Percentiles rank a stretch among this genome's conserved stretches.
These are phyloP conservation scores for Fusarium anguioides DNA, from an alignment of 2,329 filamentous ascomycete species.

Conservation along the genomic window DNA sequence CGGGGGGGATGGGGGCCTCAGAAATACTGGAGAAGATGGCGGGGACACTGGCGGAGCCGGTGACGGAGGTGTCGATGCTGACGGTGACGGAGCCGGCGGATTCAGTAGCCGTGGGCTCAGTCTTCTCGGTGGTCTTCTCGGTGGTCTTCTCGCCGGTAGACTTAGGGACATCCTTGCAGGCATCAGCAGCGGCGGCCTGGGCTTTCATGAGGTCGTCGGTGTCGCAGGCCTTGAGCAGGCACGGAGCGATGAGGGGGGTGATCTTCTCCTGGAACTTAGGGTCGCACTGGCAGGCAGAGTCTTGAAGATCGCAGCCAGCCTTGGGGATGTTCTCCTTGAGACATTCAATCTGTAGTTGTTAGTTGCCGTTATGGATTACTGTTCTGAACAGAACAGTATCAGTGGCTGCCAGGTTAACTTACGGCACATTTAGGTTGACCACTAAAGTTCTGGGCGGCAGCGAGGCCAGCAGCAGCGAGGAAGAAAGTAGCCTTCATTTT, in stretches of 20 bases:
- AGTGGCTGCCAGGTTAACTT: constrained; percentile 45
- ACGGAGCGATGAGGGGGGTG: constrained; percentile 45
- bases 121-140: too few species aligned
- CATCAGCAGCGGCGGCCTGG: constrained; percentile 46
- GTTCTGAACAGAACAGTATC: background rate
- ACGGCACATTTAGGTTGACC: constrained; percentile 56
- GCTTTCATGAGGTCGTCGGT: constrained; percentile 47
- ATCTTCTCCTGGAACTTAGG: constrained; percentile 49
- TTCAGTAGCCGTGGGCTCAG: constrained; percentile 14
- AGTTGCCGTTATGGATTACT: background rate
- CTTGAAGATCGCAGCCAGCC: constrained; percentile 51
- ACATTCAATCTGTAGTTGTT: constrained; percentile 48
- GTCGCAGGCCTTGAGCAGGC: constrained; percentile 51
- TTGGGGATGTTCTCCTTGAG: constrained; percentile 50
- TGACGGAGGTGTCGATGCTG: constrained; percentile 25
- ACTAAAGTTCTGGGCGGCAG: constrained; percentile 53
- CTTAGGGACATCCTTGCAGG: constrained; percentile 42
- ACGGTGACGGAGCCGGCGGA: constrained; percentile 18
- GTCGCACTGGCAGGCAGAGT: constrained; percentile 55
- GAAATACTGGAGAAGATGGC: constrained; percentile 32
- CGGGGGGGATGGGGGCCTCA: constrained; percentile 14
- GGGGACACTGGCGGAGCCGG: constrained; percentile 22
- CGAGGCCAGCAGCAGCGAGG: constrained; percentile 51
- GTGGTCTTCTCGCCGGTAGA: too few species aligned
- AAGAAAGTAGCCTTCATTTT: constrained; percentile 56